Evolutionary conservation across 257 asterid genomes (phyloP).

Genomic region (Striga asiatica): DNA sequence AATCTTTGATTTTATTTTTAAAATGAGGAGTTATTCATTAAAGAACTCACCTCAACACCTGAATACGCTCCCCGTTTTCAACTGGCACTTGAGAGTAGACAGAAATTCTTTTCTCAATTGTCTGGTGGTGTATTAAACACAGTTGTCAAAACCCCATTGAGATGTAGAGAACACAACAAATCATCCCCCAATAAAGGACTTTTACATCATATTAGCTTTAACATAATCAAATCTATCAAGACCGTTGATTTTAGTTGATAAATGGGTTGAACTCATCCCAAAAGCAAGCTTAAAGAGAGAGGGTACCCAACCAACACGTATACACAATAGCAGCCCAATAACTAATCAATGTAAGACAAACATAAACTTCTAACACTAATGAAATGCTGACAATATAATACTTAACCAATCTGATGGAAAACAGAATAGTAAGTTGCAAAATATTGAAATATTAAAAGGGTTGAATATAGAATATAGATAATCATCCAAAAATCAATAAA

Average conservation of each 20-base stretch:
- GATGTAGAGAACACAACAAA: not conserved
- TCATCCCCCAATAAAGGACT: not conserved
- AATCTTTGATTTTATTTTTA: constrained; percentile 12
- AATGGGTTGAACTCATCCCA: no score
- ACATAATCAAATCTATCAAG: not conserved
- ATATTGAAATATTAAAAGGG: not conserved
- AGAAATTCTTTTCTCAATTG: constrained; percentile 78
- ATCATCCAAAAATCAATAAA: not conserved
- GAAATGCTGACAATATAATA: not conserved
- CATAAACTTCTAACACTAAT: no score
- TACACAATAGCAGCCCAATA: no score
- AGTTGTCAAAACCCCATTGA: constrained; percentile 11
- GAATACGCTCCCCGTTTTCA: constrained; percentile 86
- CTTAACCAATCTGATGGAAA: not conserved
- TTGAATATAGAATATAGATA: not conserved
- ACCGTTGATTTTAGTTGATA: no score
- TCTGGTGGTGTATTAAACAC: constrained; percentile 31
- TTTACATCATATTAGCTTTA: not conserved
- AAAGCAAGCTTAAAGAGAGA: no score
- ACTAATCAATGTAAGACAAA: no score
- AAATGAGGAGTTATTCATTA: constrained; percentile 8
- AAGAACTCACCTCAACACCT: constrained; percentile 58
- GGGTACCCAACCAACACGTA: no score
- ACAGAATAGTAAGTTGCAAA: not conserved
- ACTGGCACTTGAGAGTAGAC: constrained; percentile 71